A percentile compares a stretch with the other conserved stretches of the same genome.
These are phyloP conservation scores for Xylariaceae sp. DNA, from an alignment of 2,329 filamentous ascomycete genomes.

Conservation along the genomic window DNA sequence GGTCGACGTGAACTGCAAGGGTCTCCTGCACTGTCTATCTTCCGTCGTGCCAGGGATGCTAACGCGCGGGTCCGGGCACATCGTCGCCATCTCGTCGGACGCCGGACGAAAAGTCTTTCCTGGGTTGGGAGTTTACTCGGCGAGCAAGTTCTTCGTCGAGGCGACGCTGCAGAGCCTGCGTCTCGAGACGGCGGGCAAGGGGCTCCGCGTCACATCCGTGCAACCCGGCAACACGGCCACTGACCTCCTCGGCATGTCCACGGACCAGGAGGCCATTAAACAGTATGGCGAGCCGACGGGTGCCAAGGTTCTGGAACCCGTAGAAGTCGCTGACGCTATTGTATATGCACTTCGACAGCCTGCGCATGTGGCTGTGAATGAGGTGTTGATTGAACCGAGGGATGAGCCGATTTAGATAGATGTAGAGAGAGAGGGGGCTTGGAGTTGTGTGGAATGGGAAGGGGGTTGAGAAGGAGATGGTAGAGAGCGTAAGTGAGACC, in stretches of 20 bases:
- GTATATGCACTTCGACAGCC: constrained; percentile 78
- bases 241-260: constrained; percentile 76
- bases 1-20: constrained; percentile 88
- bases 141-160: constrained; percentile 86
- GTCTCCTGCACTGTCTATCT: constrained; percentile 74
- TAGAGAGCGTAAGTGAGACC: neutral
- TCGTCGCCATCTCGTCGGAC: constrained; percentile 83
- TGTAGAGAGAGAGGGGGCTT: neutral
- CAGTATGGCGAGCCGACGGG: constrained; percentile 79
- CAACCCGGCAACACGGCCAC: constrained; percentile 82
- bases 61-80: constrained; percentile 70
- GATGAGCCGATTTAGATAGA: constrained; percentile 71
- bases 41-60: constrained; percentile 76
- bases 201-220: constrained; percentile 74
- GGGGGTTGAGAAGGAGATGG: too few species aligned
- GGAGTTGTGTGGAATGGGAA: too few species aligned
- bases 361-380: constrained; percentile 78
- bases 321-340: constrained; percentile 76
- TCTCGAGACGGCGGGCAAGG: constrained; percentile 76
- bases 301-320: constrained; percentile 75
- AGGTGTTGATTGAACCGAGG: constrained; percentile 78
- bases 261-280: constrained; percentile 77
- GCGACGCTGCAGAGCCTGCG: constrained; percentile 78
- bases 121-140: constrained; percentile 81
- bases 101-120: constrained; percentile 84